These are phyloP conservation scores for Moniliophthora roreri DNA, from an alignment of 1,284 basidiomycete genomes.

Conservation along the genomic window DNA sequence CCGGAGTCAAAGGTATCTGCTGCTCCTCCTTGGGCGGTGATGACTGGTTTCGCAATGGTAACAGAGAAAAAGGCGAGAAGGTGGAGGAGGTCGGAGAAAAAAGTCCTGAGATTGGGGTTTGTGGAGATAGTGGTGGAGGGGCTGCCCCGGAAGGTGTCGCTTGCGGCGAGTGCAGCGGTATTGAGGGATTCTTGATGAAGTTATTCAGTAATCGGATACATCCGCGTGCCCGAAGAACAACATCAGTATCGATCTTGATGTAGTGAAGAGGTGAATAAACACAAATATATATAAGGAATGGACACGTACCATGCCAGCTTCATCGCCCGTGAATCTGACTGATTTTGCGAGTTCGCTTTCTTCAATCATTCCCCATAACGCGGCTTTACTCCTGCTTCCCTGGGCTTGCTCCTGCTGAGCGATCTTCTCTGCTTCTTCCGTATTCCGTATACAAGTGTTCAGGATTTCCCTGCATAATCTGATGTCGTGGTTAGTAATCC, in stretches of 20 bases:
- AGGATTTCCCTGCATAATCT: constrained; percentile 79
- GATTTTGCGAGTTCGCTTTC: constrained; percentile 75
- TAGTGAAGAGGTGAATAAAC: not conserved
- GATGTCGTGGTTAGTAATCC: constrained; percentile 13
- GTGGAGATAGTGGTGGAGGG: constrained; percentile 35
- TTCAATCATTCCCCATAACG: constrained; percentile 77
- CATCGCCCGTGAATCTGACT: constrained; percentile 55
- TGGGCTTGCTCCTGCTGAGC: constrained; percentile 26
- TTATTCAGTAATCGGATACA: constrained; percentile 51
- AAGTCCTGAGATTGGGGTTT: not conserved
- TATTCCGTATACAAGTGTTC: constrained; percentile 87
- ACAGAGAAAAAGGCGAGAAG: not conserved
- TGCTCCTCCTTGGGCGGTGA: not conserved
- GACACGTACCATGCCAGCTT: constrained; percentile 49
- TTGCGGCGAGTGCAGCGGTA: constrained; percentile 25
- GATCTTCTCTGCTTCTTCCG: constrained; percentile 72
- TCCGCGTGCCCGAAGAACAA: constrained; percentile 50
- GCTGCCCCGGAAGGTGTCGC: constrained; percentile 28
- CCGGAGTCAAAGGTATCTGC: not conserved
- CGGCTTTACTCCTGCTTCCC: constrained; percentile 51
- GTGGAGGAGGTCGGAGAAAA: not conserved
- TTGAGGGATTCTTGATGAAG: constrained; percentile 30
- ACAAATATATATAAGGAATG: not conserved
- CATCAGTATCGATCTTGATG: constrained; percentile 49
- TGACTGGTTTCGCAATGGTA: not conserved